Evolutionary conservation across 2,329 filamentous ascomycete genomes (phyloP).

Genomic region (Fusarium domesticum): DNA sequence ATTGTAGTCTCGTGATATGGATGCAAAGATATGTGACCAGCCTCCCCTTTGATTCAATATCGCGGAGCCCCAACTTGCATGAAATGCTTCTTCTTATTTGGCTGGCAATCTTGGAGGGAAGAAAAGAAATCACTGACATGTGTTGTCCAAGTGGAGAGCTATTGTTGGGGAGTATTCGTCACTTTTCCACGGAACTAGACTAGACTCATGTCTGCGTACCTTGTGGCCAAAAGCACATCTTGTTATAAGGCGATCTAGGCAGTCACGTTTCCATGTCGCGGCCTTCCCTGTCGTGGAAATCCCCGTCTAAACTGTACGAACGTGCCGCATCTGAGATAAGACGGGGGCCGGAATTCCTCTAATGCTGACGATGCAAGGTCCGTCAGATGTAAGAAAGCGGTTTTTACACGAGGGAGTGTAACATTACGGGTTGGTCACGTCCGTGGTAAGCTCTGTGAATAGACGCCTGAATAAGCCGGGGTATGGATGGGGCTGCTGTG

Average conservation of each 20-base stretch:
- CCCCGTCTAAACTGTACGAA: no score
- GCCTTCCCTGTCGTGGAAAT: no score
- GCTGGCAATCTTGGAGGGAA: background rate
- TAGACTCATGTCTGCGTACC: background rate
- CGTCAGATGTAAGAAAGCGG: background rate
- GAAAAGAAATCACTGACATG: background rate
- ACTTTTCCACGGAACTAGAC: background rate
- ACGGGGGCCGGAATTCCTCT: background rate
- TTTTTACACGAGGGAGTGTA: background rate
- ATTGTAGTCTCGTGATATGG: no score
- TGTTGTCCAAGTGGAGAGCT: background rate
- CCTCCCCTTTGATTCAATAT: no score
- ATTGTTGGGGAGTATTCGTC: background rate
- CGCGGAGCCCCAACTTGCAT: no score
- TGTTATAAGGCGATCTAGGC: background rate
- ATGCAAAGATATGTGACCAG: no score
- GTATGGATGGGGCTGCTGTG: background rate
- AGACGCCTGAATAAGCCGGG: background rate
- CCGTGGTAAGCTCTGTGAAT: background rate
- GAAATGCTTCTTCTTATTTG: constrained; percentile 1
- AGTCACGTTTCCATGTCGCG: no score
- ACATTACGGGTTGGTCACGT: background rate
- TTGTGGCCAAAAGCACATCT: background rate
- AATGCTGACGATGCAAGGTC: background rate
- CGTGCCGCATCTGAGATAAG: background rate